Conservation (phyloP, 257 asterid genomes). For the Linaria vulgaris region DNA sequence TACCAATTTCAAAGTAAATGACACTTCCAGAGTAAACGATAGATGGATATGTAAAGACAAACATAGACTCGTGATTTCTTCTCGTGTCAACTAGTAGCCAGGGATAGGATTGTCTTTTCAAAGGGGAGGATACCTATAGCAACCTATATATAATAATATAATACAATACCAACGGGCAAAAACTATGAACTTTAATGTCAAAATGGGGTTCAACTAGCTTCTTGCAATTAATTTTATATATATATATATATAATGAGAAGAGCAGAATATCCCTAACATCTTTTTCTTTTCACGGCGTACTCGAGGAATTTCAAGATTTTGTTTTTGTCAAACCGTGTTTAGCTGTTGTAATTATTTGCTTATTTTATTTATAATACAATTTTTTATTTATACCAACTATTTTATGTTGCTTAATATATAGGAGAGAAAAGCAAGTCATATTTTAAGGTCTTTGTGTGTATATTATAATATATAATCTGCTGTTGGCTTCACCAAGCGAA, state of each 20-base stretch:
- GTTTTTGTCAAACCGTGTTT: not conserved
- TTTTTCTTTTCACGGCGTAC: not conserved
- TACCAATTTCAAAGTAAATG: not conserved
- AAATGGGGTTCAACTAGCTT: not conserved
- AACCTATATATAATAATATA: too few relatives aligned
- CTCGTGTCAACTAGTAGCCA: not conserved
- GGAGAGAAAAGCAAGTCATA: too few relatives aligned
- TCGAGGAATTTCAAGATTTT: not conserved
- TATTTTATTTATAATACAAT: too few relatives aligned
- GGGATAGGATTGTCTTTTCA: conserved; percentile 25
- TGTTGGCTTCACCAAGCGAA: too few relatives aligned
- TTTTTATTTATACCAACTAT: too few relatives aligned
- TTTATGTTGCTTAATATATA: too few relatives aligned
- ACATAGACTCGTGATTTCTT: not conserved
- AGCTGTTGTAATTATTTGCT: too few relatives aligned
- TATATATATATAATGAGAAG: not conserved
- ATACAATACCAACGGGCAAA: not conserved
- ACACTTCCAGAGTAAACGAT: not conserved
- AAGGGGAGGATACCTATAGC: not conserved
- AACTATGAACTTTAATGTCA: not conserved
- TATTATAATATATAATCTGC: too few relatives aligned
- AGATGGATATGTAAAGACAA: conserved; percentile 6
- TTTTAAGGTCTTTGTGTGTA: too few relatives aligned
- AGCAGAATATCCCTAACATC: not conserved
- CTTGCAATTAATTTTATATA: not conserved